Base-by-base conservation (phyloP, 805 yeast species). In the Candida tibetensis region DNA sequence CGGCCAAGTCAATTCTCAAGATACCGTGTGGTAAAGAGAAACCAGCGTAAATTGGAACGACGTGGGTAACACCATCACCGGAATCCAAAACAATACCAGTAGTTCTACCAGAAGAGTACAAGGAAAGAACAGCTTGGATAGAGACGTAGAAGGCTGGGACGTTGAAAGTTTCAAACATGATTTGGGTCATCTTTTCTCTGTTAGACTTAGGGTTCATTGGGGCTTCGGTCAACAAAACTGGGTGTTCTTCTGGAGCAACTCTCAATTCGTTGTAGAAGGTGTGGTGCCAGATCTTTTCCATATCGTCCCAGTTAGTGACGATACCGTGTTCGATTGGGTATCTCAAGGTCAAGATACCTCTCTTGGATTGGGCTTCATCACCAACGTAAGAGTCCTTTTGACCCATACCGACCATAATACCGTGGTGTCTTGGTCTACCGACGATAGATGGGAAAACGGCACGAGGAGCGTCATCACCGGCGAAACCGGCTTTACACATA, bases 401-500 rank as follows among this genome's bases (percentile, higher is more conserved):
- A 71, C 97, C 97, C 96, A 93, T 89, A 74, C 99, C 99, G 60
- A 91, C 98, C 97, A 90, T 90, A 80, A 89, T 90, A 83, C 98
- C 98, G 74, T 93, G 98, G 73, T 93, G 99, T 82, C 96, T 90
- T 79, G 99, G 98, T 79, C 99, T 93, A 77, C 99, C 99, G 53
- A 91, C 99, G 65, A 93, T 91, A 48, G 98, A 93, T 66, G 99
- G 99, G 91, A 93, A 93, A 58, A 93, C 99, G 63, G 99, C 98
- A 74, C 97, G 86, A 69, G 99, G 99, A 53, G 98, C 98, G 78
- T 93, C 99, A 69, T 93, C 98, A 79, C 99, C 99, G 82, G 99
- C 98, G 71, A 90, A 93, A 76, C 99, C 99, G 91, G 99, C 99
- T 73, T 93, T 93, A 84, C 99, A 93, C 98, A 93, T 93, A 82